phyloP scores from a whole-genome alignment of 208 protist species.

The Trypanosomatidae sp. region DNA sequence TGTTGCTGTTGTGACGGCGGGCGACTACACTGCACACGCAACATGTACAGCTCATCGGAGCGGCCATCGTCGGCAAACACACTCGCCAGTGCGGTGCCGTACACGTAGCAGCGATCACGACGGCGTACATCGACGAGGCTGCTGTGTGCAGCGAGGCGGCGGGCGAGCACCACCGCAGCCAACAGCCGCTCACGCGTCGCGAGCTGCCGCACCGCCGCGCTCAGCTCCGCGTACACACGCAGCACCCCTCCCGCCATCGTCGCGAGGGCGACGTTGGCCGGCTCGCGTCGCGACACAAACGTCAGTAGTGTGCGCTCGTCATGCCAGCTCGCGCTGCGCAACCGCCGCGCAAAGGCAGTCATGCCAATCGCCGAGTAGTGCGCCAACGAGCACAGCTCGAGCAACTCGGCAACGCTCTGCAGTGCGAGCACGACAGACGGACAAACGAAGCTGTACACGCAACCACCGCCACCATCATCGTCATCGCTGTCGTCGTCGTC shows the following conservation, averaged over 20 bases:
- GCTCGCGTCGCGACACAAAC: slow-evolving; percentile 50
- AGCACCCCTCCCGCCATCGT: slow-evolving; percentile 52
- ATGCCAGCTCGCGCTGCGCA: slow-evolving; percentile 39
- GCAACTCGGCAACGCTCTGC: slow-evolving; percentile 54
- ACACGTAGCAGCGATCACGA: too few species aligned
- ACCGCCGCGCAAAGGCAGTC: slow-evolving; percentile 30
- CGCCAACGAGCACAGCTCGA: slow-evolving; percentile 45
- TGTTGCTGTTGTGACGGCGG: too few species aligned
- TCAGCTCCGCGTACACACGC: slow-evolving; percentile 44
- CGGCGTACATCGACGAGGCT: too few species aligned
- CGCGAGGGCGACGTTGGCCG: slow-evolving; percentile 50
- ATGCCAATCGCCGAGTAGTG: slow-evolving; percentile 30
- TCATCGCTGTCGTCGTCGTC: slow-evolving; percentile 5
- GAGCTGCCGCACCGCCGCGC: slow-evolving; percentile 39
- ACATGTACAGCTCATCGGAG: too few species aligned
- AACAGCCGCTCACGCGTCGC: too few species aligned
- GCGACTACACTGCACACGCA: too few species aligned
- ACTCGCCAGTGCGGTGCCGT: too few species aligned
- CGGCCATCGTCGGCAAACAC: too few species aligned
- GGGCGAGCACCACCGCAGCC: too few species aligned
- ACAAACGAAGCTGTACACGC: slow-evolving; percentile 8
- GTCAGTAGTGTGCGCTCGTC: slow-evolving; percentile 45
- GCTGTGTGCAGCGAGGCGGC: too few species aligned
- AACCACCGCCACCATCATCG: slow-evolving; percentile 2
- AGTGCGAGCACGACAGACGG: slow-evolving; percentile 61